phyloP scores from a whole-genome alignment of 176 grass and related monocot genomes.

The Rhynchospora pubera region DNA sequence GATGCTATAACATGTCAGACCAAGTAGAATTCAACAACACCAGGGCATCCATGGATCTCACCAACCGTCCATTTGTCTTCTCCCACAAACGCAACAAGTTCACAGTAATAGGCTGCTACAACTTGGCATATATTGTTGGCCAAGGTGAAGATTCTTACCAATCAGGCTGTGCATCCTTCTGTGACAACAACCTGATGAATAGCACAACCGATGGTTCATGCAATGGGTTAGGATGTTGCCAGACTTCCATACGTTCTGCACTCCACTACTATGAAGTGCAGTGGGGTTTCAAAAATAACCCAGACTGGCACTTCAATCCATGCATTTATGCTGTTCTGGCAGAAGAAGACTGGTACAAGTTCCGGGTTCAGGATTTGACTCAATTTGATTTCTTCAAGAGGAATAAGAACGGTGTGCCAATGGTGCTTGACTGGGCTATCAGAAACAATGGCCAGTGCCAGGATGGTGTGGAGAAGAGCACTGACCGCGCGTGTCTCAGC shows the following conservation, averaged over 20 bases:
- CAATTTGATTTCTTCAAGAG: neutral
- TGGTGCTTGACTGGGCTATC: constrained; percentile 37
- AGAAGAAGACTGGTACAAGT: constrained; percentile 25
- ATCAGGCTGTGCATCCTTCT: neutral
- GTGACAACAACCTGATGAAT: neutral
- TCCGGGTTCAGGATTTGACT: neutral
- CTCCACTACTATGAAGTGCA: neutral
- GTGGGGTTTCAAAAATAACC: neutral
- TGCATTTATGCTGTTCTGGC: constrained; percentile 20
- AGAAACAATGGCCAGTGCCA: neutral
- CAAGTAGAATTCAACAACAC: neutral
- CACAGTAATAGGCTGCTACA: constrained; percentile 18
- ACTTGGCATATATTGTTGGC: neutral
- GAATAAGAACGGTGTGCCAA: neutral
- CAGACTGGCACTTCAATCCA: neutral
- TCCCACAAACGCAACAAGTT: constrained; percentile 8
- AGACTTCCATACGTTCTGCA: neutral
- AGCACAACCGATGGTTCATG: neutral
- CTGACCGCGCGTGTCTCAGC: neutral
- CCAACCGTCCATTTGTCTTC: neutral
- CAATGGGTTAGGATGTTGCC: constrained; percentile 30
- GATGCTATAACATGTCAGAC: neutral
- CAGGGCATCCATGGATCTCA: neutral
- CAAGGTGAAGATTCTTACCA: neutral
- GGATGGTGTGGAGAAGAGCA: neutral